Evolutionary conservation across 805 yeast species (phyloP), one percentile per base, ranked within the genome.

Genomic region (Candida namnaoensis): DNA sequence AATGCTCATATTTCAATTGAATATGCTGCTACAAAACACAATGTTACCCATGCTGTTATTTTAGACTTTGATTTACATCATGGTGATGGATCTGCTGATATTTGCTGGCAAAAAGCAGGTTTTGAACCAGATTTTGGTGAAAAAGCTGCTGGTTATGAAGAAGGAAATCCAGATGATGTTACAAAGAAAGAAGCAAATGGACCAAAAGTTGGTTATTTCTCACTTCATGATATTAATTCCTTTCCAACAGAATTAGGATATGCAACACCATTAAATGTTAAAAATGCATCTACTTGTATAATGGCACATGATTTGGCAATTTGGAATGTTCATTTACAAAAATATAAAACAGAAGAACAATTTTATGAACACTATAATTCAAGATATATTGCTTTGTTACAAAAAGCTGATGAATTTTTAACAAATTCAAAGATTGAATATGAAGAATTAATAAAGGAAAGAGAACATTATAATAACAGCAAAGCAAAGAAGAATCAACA

Each of bases 41-140:
- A 69, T 2, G 78, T 86, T 3, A 80, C 91, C 1, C 95, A 86
- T 62, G 88, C 88, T 14, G 88, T 82, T 1, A 82, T 86, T 15
- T 61, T 86, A 28, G 95, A 86, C 58, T 81, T 87, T 47, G 95
- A 86, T 58, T 66, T 86, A 35, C 95, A 86, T 54, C 95, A 86
- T 55, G 95, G 95, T 14, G 95, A 86, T 60, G 95, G 95, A 12
- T 74, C 86, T 7, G 95, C 87, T 52, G 95, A 86, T 57, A 81
- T 86, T 26, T 79, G 90, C 51, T 86, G 90, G 88, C 80, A 78
- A 51, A 68, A 85, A 47, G 84, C 84, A 1, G 86, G 87, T 0
- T 72, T 76, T 50, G 68, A 70, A 43, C 67, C 69, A 27, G 76
- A 72, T 36, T 66, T 62, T 40, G 74, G 68, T 28, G 74, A 69